These are phyloP conservation scores for Mycosarcoma mackinlayi DNA, from an alignment of 1,284 basidiomycete genomes.

Conservation along the genomic window DNA sequence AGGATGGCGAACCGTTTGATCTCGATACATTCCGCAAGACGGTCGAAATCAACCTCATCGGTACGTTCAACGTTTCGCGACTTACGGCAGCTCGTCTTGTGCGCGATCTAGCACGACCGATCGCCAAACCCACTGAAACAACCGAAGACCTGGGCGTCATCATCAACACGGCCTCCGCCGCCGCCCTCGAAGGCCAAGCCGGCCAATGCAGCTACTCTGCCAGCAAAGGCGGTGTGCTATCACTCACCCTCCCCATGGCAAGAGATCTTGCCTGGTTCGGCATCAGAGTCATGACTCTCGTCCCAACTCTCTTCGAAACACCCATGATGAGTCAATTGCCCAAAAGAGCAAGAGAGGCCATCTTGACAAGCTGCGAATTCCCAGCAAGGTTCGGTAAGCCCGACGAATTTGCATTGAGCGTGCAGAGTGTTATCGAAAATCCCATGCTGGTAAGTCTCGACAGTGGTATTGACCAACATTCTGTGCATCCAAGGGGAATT, in stretches of 20 bases:
- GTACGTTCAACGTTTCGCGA: slow-evolving; percentile 68
- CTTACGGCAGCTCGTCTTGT: slow-evolving; percentile 66
- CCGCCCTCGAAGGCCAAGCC: slow-evolving; percentile 68
- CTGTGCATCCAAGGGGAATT: too few species aligned
- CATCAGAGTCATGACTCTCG: slow-evolving; percentile 57
- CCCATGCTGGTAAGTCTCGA: slow-evolving; percentile 58
- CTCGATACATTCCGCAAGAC: slow-evolving; percentile 64
- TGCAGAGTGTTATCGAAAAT: slow-evolving; percentile 61
- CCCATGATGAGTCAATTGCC: slow-evolving; percentile 66
- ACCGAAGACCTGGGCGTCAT: slow-evolving; percentile 67
- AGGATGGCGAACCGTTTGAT: slow-evolving; percentile 64
- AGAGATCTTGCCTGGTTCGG: slow-evolving; percentile 68
- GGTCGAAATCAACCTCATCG: slow-evolving; percentile 57
- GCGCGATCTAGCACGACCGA: slow-evolving; percentile 42
- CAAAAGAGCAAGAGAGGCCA: slow-evolving; percentile 26
- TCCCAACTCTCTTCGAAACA: slow-evolving; percentile 67
- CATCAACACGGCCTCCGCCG: slow-evolving; percentile 65
- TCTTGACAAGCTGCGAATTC: slow-evolving; percentile 39
- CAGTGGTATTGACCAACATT: background rate
- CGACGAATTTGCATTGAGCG: slow-evolving; percentile 64
- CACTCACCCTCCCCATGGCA: slow-evolving; percentile 68
- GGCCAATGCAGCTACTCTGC: slow-evolving; percentile 67
- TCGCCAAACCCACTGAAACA: slow-evolving; percentile 33
- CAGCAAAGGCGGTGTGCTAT: slow-evolving; percentile 66
- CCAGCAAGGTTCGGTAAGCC: slow-evolving; percentile 61